Percentiles rank a stretch among this genome's conserved stretches.
These are phyloP conservation scores for Tilletia horrida DNA, from an alignment of 1,284 basidiomycete species.

Conservation along the genomic window DNA sequence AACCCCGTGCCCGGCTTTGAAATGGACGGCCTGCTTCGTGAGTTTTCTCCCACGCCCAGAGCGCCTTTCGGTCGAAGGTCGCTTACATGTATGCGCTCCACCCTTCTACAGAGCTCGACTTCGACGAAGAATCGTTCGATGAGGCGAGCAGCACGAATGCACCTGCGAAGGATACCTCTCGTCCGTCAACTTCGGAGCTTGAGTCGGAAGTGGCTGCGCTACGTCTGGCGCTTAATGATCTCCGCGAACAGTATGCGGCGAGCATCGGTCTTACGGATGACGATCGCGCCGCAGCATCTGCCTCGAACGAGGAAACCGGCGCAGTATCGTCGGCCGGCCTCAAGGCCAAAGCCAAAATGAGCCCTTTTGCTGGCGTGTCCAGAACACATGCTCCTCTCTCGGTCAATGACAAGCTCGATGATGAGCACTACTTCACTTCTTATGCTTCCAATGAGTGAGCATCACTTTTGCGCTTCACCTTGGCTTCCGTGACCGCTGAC, in stretches of 20 bases:
- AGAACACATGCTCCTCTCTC: conserved; percentile 9
- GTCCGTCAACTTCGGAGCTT: conserved; percentile 24
- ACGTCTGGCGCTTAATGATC: conserved; percentile 35
- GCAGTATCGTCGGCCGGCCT: not conserved
- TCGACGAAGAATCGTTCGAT: conserved; percentile 30
- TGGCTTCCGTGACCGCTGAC: conserved; percentile 63
- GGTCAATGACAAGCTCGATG: conserved; percentile 61
- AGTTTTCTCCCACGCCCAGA: not conserved
- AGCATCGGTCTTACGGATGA: conserved; percentile 28
- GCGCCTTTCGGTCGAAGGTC: not conserved
- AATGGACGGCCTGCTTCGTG: conserved; percentile 47
- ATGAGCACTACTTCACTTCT: conserved; percentile 88
- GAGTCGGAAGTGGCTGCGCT: conserved; percentile 34
- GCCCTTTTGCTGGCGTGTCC: conserved; percentile 15
- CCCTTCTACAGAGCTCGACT: conserved; percentile 32
- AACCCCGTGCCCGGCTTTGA: conserved; percentile 49
- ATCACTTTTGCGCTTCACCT: not conserved
- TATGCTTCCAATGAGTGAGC: conserved; percentile 73
- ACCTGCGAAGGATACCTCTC: not conserved
- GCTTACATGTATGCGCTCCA: not conserved
- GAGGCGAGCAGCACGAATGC: not conserved
- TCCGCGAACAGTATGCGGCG: conserved; percentile 32
- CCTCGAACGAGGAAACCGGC: not conserved
- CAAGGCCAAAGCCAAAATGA: not conserved
- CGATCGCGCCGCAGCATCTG: not conserved